A percentile compares a stretch with the other conserved stretches of the same genome.
Conservation (phyloP, 306 rosid genomes). For the Sophora flavescens region DNA sequence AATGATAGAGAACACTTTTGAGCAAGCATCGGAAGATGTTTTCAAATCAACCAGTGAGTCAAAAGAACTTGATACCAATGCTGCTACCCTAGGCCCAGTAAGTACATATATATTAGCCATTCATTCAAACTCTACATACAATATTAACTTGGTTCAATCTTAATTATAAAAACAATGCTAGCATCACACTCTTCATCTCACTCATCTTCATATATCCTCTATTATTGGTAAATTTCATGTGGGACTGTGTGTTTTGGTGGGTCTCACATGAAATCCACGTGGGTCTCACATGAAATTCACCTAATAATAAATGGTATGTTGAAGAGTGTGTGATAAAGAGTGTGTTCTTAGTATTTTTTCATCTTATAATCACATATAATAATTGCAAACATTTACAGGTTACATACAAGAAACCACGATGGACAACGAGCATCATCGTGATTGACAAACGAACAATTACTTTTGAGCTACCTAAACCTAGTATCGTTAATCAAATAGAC, state of each 20-base stretch:
- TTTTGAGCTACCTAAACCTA: constrained; percentile 12
- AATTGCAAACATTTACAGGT: not conserved
- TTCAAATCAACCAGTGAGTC: not conserved
- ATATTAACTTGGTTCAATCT: not conserved
- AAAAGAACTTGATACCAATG: not conserved
- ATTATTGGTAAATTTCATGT: too few species aligned
- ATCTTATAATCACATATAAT: too few species aligned
- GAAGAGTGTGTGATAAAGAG: too few species aligned
- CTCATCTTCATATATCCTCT: too few species aligned
- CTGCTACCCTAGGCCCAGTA: not conserved
- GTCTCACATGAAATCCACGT: too few species aligned
- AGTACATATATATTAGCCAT: not conserved
- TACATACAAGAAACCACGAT: not conserved
- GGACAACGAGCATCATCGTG: not conserved
- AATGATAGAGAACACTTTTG: not conserved
- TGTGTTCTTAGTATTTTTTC: too few species aligned
- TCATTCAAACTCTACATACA: not conserved
- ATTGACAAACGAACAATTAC: not conserved
- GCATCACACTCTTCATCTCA: too few species aligned
- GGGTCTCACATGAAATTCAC: too few species aligned
- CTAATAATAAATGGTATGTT: too few species aligned
- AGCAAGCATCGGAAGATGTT: not conserved
- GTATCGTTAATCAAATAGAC: not conserved
- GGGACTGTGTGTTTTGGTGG: too few species aligned
- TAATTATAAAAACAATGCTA: too few species aligned